Evolutionary conservation across 768 basidiomycete genomes (phyloP), one percentile per base, ranked within the genome.

Genomic region (Dentipellis fragilis): DNA sequence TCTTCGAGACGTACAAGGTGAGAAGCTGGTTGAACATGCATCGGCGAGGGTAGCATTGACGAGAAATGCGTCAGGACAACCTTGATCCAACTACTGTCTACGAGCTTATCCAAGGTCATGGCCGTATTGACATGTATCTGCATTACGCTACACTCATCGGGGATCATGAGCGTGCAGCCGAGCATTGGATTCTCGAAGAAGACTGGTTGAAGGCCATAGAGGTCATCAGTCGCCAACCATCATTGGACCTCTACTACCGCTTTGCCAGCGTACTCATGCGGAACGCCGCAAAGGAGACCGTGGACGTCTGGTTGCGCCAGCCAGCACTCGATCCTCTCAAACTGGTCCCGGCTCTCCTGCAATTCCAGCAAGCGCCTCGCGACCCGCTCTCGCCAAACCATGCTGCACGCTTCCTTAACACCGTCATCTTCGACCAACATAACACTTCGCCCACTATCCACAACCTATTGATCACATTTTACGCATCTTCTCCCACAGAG

Each of bases 1-100:
- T 99, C 69, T 83, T 98, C 49, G 85, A 89, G 56, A 95, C 91
- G 0, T 98, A 98, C 73, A 92, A 90, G 80, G 94, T 90, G 46
- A 54, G 72, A 59, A 29, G 29, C 29, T 29, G 6, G 29, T 29
- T 6, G 29, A 29, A 6, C 29, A 29, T 29, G 29, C 29, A 6
- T 29, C 29, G 29, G 11, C 1, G 36, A 10, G 6, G 45, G 52
- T 35, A 23, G 22, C 17, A 40, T 52, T 37, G 12, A 34, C 46
- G 11, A 22, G 38, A 58, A 19, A 23, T 49, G 34, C 22, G 6
- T n/a, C 56, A 96, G 93, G 78, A 75, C 60, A 87, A 94, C 68
- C 76, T 99, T 37, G 89, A 97, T 61, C 80, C 80, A 10, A 76
- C 80, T 52, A 93, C 93, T 4, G 79, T 90, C 3, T 98, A 94